phyloP scores from a whole-genome alignment of 2,329 filamentous ascomycete species.

The Rhinocladiella similis region DNA sequence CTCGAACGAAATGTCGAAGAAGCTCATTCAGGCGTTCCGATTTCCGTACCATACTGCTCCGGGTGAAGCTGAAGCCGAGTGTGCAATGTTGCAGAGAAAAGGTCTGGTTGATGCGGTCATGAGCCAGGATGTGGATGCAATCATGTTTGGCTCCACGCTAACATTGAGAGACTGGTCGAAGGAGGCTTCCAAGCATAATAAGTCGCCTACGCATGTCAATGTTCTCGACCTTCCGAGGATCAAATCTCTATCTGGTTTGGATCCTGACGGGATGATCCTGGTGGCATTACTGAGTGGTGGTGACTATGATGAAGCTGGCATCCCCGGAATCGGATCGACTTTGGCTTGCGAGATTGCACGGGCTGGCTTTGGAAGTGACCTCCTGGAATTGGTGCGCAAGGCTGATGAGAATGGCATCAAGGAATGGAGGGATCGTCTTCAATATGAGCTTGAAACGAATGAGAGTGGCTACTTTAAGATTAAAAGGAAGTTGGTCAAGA shows the following conservation, averaged over 20 bases:
- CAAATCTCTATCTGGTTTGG: conserved; percentile 62
- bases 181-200: conserved; percentile 63
- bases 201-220: conserved; percentile 79
- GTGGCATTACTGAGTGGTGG: conserved; percentile 94
- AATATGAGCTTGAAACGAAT: conserved; percentile 79
- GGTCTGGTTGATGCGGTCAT: conserved; percentile 90
- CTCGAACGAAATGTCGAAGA: conserved; percentile 75
- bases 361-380: conserved; percentile 73
- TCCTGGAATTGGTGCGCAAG: conserved; percentile 33
- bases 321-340: conserved; percentile 84
- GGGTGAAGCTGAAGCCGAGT: conserved; percentile 95
- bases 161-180: conserved; percentile 82
- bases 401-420: conserved; percentile 28
- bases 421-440: conserved; percentile 70
- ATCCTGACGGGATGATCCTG: conserved; percentile 86
- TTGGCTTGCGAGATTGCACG: conserved; percentile 85
- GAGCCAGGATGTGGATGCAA: conserved; percentile 93
- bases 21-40: conserved; percentile 79
- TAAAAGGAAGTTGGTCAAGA: conserved; percentile 69
- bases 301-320: conserved; percentile 86
- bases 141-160: conserved; percentile 89
- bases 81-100: conserved; percentile 76
- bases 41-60: conserved; percentile 84
- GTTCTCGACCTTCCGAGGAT: conserved; percentile 69
- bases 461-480: conserved; percentile 76